A percentile compares a stretch with the other conserved stretches of the same genome.
phyloP scores from a whole-genome alignment of 2,329 filamentous ascomycete genomes.

The Cordyceps militaris region DNA sequence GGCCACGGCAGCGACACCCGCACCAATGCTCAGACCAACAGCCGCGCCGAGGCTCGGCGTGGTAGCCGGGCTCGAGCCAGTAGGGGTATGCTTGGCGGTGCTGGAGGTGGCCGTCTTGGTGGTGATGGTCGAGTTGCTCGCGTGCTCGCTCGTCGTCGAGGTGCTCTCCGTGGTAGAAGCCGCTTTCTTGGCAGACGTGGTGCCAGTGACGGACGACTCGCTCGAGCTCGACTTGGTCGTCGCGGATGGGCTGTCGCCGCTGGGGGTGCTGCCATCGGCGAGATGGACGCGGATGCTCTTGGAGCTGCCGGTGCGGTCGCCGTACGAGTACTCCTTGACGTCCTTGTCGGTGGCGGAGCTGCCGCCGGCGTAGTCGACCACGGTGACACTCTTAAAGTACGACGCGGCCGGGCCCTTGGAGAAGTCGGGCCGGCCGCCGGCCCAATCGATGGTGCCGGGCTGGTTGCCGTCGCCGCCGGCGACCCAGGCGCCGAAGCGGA shows the following conservation, averaged over 20 bases:
- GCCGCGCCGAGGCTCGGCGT: neutral
- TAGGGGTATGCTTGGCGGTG: neutral
- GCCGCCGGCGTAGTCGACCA: constrained; percentile 49
- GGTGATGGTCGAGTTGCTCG: neutral
- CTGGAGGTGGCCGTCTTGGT: neutral
- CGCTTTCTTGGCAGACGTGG: neutral
- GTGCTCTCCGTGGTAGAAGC: neutral
- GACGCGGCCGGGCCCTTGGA: constrained; percentile 43
- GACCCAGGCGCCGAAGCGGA: constrained; percentile 64
- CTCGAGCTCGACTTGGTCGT: constrained; percentile 25
- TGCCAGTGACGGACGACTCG: neutral
- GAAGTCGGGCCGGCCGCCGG: constrained; percentile 57
- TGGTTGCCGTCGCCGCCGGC: constrained; percentile 51
- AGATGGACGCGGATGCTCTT: constrained; percentile 42
- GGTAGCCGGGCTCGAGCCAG: neutral
- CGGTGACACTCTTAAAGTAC: constrained; percentile 50
- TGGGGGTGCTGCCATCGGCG: constrained; percentile 16
- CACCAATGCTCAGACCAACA: neutral
- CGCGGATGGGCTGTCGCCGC: constrained; percentile 55
- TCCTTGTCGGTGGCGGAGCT: constrained; percentile 29
- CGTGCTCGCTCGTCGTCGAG: neutral
- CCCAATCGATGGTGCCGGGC: constrained; percentile 65
- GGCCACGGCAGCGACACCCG: neutral
- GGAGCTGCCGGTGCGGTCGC: constrained; percentile 43
- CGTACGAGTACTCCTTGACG: constrained; percentile 46